Evolutionary conservation across 2,329 filamentous ascomycete species (phyloP), one percentile per base, ranked within the genome.

Genomic region (Epichloe aotearoae): DNA sequence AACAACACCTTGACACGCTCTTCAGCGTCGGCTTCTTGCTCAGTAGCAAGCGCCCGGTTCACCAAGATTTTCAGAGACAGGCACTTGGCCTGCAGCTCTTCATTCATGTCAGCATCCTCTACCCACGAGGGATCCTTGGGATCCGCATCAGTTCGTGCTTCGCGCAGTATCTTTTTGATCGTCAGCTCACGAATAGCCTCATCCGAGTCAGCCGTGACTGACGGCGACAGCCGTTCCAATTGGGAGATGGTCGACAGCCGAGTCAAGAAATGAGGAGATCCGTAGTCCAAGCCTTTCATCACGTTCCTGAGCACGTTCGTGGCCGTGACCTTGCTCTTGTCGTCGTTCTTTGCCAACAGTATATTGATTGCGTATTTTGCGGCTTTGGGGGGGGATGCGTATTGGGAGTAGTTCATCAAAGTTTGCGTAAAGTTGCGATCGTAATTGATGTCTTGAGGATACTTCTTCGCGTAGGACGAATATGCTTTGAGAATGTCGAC

Each of bases 351-450:
- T 37, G 86, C 83, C 67, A 95, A 80, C 50, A 98, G 75, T 56
- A 98, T 89, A 30, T 88, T 90, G 46, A 97, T 82, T 0, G 93
- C 93, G 69, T 97, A 89, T 67, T 98, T 98, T 20, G 91, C 88
- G 8, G 88, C 86, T 62, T 84, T 83, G 11, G 87, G 79, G 2
- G 90, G 91, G 23, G 78, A 78, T 20, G 91, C 91, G 61, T 87
- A 86, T 19, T 91, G 75, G 1, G 90, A 87, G 65, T 93, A 97
- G 58, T 80, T 84, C 54, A 84, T 81, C 64, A 98, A 76, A 1
- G 88, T 84, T 60, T 93, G 82, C 34, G 82, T 74, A 59, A 97
- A 91, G 57, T 86, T 86, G 51, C 84, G 81, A 54, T 95, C 86
- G 53, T 81, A 79, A 1, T 87, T 86, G 49, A 98, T 79, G 53